These are phyloP conservation scores for Acanthamoeba triangularis DNA, from an alignment of 208 protist species.

Conservation along the genomic window DNA sequence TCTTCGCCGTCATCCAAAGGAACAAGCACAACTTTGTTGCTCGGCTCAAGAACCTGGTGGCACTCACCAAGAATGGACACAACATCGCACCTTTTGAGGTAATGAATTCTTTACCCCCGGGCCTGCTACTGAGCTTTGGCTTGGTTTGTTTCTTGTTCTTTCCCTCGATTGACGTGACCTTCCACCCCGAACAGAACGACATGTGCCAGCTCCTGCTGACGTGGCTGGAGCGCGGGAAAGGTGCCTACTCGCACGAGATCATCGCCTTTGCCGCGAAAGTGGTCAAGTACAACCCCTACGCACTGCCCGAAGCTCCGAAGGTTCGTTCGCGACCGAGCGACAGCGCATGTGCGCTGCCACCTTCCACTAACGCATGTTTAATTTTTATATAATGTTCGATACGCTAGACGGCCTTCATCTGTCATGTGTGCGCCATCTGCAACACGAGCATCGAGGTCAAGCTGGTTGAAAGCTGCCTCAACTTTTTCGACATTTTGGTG, in stretches of 20 bases:
- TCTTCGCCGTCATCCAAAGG: slow-evolving; percentile 57
- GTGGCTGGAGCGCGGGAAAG: slow-evolving; percentile 26
- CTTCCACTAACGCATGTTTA: neutral
- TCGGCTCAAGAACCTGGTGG: slow-evolving; percentile 22
- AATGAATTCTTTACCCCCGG: too few relatives aligned
- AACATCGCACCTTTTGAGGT: slow-evolving; percentile 64
- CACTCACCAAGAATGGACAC: slow-evolving; percentile 67
- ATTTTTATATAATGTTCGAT: neutral
- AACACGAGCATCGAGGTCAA: slow-evolving; percentile 62
- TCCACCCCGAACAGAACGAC: neutral
- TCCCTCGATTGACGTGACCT: too few relatives aligned
- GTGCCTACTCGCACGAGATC: slow-evolving; percentile 16
- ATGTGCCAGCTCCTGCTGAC: neutral
- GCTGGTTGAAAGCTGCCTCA: slow-evolving; percentile 77
- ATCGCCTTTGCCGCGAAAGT: slow-evolving; percentile 32
- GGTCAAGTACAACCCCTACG: slow-evolving; percentile 54
- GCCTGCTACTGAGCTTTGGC: too few relatives aligned
- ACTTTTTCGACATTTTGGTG: slow-evolving; percentile 80
- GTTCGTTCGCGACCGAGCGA: neutral
- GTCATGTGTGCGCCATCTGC: slow-evolving; percentile 76
- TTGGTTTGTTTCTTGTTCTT: neutral
- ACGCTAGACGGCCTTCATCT: slow-evolving; percentile 43
- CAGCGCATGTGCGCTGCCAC: too few relatives aligned
- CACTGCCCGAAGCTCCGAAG: slow-evolving; percentile 2
- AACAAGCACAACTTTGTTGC: slow-evolving; percentile 1